Conservation (phyloP, 169 alveolate genomes). For the Cystoisospora suis region DNA sequence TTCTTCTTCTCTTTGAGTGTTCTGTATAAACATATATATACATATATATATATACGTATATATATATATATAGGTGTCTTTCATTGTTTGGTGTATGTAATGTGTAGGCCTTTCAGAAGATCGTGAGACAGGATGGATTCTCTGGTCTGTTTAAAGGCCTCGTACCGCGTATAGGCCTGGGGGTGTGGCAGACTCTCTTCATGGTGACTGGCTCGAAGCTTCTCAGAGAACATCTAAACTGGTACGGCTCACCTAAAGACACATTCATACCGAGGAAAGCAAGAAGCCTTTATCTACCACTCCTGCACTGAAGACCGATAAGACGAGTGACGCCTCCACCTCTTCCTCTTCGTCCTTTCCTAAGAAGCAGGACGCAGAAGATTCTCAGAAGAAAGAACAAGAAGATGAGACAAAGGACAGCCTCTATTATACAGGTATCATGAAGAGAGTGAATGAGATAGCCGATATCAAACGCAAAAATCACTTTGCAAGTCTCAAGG, state of each 20-base stretch:
- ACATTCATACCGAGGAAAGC: background rate
- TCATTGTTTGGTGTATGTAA: background rate
- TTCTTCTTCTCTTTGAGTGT: background rate
- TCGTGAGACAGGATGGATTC: slow-evolving; percentile 70
- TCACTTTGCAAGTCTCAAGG: too few species aligned
- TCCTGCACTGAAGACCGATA: background rate
- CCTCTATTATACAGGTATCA: too few species aligned
- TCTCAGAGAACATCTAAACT: background rate
- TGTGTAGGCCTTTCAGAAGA: slow-evolving; percentile 3
- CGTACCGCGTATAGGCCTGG: slow-evolving; percentile 75
- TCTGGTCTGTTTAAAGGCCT: slow-evolving; percentile 73
- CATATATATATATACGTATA: background rate
- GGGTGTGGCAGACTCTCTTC: slow-evolving; percentile 80
- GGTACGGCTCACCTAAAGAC: slow-evolving; percentile 7
- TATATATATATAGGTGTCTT: background rate
- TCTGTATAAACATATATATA: too few species aligned
- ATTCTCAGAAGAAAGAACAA: background rate
- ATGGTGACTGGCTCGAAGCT: slow-evolving; percentile 79
- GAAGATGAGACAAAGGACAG: background rate
- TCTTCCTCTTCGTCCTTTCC: background rate
- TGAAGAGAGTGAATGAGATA: too few species aligned
- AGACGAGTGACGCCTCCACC: background rate
- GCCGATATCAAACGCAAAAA: too few species aligned
- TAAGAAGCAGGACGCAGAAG: background rate
- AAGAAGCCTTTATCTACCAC: background rate